phyloP scores from a whole-genome alignment of 1,139 yeast genomes.

The Saccharomycopsis crataegensis region DNA sequence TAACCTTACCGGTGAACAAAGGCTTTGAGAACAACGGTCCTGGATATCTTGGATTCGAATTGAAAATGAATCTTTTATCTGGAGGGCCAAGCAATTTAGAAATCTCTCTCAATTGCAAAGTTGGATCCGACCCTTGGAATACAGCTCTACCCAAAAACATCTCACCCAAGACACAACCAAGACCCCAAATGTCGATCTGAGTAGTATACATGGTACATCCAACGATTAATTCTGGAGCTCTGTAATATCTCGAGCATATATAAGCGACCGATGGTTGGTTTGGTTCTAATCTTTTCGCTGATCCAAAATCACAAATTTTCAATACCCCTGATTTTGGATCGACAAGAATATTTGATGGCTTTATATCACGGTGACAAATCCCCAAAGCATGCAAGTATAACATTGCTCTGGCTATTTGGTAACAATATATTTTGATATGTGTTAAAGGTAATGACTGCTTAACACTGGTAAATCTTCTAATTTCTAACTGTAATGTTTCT shows the following conservation, averaged over 20 bases:
- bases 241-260: conserved; percentile 71
- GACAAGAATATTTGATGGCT: conserved; percentile 71
- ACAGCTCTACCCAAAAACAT: conserved; percentile 77
- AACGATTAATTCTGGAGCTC: conserved; percentile 77
- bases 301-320: conserved; percentile 77
- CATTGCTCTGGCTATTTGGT: conserved; percentile 78
- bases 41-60: conserved; percentile 64
- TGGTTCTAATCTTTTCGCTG: conserved; percentile 69
- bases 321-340: conserved; percentile 60
- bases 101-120: conserved; percentile 68
- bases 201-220: conserved; percentile 73
- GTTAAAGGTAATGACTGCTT: conserved; percentile 62
- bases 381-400: conserved; percentile 72
- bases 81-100: conserved; percentile 74
- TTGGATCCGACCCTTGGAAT: conserved; percentile 73
- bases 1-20: conserved; percentile 50
- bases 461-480: conserved; percentile 53
- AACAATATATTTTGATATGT: conserved; percentile 71
- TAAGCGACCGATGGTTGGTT: conserved; percentile 71
- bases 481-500: conserved; percentile 68
- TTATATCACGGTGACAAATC: conserved; percentile 74
- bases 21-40: conserved; percentile 71
- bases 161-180: conserved; percentile 80
- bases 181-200: conserved; percentile 79
- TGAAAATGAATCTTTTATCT: conserved; percentile 59